Evolutionary conservation across 495 filamentous ascomycete species (phyloP).

Genomic region (Aspergillus nidulans): DNA sequence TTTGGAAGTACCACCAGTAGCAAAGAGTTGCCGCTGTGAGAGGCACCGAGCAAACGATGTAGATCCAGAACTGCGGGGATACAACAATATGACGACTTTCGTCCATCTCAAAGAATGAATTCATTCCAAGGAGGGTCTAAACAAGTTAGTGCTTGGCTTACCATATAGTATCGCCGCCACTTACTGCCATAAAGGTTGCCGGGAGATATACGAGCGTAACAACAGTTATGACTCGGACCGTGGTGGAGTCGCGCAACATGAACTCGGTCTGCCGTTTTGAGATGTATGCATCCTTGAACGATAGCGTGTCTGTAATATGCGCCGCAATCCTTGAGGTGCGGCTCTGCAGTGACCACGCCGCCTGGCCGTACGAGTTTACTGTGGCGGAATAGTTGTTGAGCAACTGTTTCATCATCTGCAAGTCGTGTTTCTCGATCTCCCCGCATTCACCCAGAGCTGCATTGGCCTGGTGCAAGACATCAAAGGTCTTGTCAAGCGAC

Average conservation of each 20-base stretch:
- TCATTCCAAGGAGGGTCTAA: conserved; percentile 36
- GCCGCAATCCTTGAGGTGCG: conserved; percentile 28
- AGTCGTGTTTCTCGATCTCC: neutral
- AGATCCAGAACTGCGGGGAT: conserved; percentile 37
- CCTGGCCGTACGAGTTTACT: conserved; percentile 21
- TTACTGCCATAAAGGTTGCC: conserved; percentile 40
- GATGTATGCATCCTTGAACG: conserved; percentile 33
- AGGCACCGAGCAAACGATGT: conserved; percentile 20
- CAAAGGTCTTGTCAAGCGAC: conserved; percentile 10
- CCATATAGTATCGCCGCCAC: conserved; percentile 5
- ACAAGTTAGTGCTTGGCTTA: neutral
- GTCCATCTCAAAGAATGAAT: conserved; percentile 32
- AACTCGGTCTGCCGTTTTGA: conserved; percentile 32
- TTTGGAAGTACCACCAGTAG: conserved; percentile 20
- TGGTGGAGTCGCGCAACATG: conserved; percentile 33
- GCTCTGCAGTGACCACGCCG: conserved; percentile 26
- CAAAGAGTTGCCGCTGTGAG: conserved; percentile 27
- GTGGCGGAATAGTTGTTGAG: conserved; percentile 16
- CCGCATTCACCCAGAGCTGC: neutral
- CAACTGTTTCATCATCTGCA: conserved; percentile 9
- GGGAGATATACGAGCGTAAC: conserved; percentile 43
- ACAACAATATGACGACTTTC: conserved; percentile 19
- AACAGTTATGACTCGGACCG: conserved; percentile 36
- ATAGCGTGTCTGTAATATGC: conserved; percentile 33
- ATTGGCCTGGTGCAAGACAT: conserved; percentile 9